phyloP scores from a whole-genome alignment of 371 early-diverging fungal genomes.

The Quaeritorhiza haematococci region DNA sequence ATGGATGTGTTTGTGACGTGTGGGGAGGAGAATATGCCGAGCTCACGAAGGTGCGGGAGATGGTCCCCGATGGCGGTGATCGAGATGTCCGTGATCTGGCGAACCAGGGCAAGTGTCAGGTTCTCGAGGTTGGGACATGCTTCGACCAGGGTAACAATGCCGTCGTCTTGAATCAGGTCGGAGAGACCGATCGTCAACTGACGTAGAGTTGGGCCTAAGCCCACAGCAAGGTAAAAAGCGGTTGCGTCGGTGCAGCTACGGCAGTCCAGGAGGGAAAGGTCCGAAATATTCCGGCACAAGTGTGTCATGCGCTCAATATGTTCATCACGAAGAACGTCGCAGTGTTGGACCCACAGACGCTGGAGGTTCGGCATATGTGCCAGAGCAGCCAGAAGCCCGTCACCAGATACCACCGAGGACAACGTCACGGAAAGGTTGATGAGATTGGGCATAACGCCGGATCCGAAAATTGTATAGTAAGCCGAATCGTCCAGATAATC shows the following conservation, averaged over 20 bases:
- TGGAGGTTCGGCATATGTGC: constrained; percentile 3
- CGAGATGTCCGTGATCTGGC: constrained; percentile 12
- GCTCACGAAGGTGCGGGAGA: constrained; percentile 9
- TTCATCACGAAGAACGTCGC: constrained; percentile 6
- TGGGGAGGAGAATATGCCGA: constrained; percentile 9
- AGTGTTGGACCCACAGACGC: constrained; percentile 11
- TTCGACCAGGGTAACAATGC: constrained; percentile 3
- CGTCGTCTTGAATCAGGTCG: constrained; percentile 6
- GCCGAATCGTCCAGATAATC: constrained; percentile 1
- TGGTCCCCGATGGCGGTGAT: constrained; percentile 6
- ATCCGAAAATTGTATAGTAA: neutral
- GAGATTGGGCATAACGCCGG: neutral
- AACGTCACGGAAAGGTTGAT: constrained; percentile 9
- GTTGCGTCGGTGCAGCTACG: constrained; percentile 5
- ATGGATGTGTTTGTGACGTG: constrained; percentile 12
- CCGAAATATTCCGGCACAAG: constrained; percentile 3
- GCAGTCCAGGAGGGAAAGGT: constrained; percentile 12
- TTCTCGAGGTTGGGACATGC: constrained; percentile 7
- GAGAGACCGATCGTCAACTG: constrained; percentile 11
- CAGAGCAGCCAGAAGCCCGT: constrained; percentile 2
- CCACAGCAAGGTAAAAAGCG: neutral
- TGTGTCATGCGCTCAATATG: neutral
- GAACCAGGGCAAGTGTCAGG: constrained; percentile 13
- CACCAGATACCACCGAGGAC: neutral
- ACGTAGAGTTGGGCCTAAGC: constrained; percentile 3